Conservation (phyloP, 306 rosid genomes). For the Pterocarpus macrocarpus region DNA sequence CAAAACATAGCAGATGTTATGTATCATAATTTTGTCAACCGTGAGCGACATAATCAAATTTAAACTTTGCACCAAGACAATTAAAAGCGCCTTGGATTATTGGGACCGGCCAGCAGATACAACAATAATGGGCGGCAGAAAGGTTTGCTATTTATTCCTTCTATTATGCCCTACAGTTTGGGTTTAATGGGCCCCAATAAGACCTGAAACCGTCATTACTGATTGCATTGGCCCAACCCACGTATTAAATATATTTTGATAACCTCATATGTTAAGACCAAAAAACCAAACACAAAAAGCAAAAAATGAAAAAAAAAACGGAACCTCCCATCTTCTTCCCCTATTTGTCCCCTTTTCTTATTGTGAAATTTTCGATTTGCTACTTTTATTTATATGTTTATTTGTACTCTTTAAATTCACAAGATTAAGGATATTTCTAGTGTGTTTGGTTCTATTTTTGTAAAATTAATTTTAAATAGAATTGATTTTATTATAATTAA, state of each 20-base stretch:
- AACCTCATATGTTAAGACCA: background rate
- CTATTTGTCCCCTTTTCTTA: background rate
- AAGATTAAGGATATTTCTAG: background rate
- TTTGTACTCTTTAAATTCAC: background rate
- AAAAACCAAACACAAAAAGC: no score
- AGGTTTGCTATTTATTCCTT: conserved; percentile 33
- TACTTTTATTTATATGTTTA: background rate
- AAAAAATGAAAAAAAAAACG: no score
- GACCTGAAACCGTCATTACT: conserved; percentile 2
- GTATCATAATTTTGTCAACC: conserved; percentile 33
- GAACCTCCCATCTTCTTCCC: no score
- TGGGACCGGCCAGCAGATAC: conserved; percentile 38
- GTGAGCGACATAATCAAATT: background rate
- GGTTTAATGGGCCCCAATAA: conserved; percentile 43
- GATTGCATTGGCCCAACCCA: conserved; percentile 50
- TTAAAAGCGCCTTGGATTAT: conserved; percentile 9
- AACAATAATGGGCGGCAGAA: conserved; percentile 21
- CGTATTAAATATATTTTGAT: background rate
- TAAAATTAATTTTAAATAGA: no score
- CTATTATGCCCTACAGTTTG: conserved; percentile 24
- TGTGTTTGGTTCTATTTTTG: no score
- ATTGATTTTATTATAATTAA: no score
- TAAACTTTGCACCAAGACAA: background rate
- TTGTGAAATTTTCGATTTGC: background rate
- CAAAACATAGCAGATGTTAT: conserved; percentile 32